Base-by-base conservation (phyloP, 23 red algal species). In the Gracilaria gracilis region DNA sequence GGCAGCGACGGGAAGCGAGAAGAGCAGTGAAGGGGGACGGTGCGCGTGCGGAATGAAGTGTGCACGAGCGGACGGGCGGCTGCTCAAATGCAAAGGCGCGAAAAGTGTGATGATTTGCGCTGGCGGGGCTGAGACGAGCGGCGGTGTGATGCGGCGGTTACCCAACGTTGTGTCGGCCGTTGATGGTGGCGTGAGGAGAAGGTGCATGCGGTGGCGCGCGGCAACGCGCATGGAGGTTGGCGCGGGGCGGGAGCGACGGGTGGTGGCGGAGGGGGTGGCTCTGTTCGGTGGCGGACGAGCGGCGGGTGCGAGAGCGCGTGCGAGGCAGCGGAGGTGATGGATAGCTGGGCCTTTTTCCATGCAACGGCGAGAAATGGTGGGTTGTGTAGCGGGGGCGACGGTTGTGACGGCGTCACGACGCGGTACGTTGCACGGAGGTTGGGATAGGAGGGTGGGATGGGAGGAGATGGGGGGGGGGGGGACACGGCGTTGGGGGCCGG, bases 101-200 rank as follows among this genome's bases (percentile, higher is more conserved):
- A 75, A 75, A 46, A 46, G 39, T 46, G 17, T 75, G 34, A 46
- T 46, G 69, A 75, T 75, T 75, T 75, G 69, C 37, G 69, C 69
- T 40, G 39, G 36, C 39, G 14, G 69, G 1, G 39, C 69, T 75
- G 37, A 75, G 37, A 75, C 35, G 29, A 25, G 29, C 17, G 35
- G 23, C 29, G 34, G 39, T 40, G 36, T 75, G 37, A 21, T 27
- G 39, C 69, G 69, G 69, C 39, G 69, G 69, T 75, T 75, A 75
- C 69, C 36, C 9, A 24, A 32, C 69, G 69, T 75, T 46, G 35
- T 44, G 17, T 17, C 69, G 69, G 69, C 69, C 9, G 69, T 47
- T 40, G 69, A 46, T 75, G 4, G 0, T 19, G 20, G 69, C 2
- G 20, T 23, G n/a, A 17, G 29, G 34, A 19, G 39, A 75, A 47